A percentile compares a stretch with the other conserved stretches of the same genome.
Evolutionary conservation across 2,329 filamentous ascomycete genomes (phyloP).

Genomic region (Colletotrichum incanum): DNA sequence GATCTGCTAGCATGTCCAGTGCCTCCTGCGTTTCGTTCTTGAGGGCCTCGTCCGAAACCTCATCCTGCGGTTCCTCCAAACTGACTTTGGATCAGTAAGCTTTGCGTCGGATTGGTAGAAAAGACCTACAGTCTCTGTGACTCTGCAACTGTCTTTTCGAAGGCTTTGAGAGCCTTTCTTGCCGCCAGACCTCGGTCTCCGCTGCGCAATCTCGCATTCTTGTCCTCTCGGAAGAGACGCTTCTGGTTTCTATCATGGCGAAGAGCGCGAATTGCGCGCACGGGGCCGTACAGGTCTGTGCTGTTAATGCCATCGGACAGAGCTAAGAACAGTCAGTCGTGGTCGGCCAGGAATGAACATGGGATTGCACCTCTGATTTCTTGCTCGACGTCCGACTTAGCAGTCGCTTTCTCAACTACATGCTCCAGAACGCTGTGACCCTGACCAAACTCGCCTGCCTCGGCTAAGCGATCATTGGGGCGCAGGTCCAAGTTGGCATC

Average conservation of each 20-base stretch:
- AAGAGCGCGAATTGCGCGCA: slow-evolving; percentile 74
- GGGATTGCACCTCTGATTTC: slow-evolving; percentile 70
- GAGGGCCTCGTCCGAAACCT: slow-evolving; percentile 70
- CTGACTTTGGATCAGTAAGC: slow-evolving; percentile 49
- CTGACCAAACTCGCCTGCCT: slow-evolving; percentile 28
- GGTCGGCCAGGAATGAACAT: not conserved
- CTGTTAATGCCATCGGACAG: slow-evolving; percentile 74
- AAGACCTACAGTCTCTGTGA: slow-evolving; percentile 65
- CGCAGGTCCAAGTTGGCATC: slow-evolving; percentile 48
- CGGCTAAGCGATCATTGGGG: slow-evolving; percentile 3
- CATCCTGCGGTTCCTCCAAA: slow-evolving; percentile 66
- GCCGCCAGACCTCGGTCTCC: slow-evolving; percentile 82
- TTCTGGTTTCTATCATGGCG: slow-evolving; percentile 74
- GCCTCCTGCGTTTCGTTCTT: slow-evolving; percentile 79
- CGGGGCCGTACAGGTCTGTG: slow-evolving; percentile 70
- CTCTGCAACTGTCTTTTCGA: slow-evolving; percentile 77
- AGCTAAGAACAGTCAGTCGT: slow-evolving; percentile 54
- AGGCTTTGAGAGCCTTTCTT: slow-evolving; percentile 79
- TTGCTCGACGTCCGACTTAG: slow-evolving; percentile 69
- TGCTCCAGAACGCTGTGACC: slow-evolving; percentile 72
- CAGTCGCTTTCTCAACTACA: slow-evolving; percentile 74
- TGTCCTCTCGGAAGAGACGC: slow-evolving; percentile 78
- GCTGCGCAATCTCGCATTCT: slow-evolving; percentile 81
- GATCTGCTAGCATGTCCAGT: slow-evolving; percentile 76
- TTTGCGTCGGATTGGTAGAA: not conserved